phyloP scores from a whole-genome alignment of 257 asterid species.

The Nyctanthes arbortristis region DNA sequence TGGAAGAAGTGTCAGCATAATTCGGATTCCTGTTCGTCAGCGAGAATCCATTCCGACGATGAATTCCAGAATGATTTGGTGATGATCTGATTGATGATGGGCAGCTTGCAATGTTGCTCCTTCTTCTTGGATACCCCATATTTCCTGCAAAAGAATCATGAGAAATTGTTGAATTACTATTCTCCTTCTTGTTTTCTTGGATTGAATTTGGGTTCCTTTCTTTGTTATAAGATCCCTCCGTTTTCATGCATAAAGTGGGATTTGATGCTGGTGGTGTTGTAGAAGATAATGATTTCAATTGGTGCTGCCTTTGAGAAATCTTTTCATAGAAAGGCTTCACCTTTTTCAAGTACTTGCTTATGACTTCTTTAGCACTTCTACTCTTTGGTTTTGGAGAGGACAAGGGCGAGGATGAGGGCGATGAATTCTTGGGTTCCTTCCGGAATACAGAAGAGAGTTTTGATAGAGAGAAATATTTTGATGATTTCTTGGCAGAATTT shows the following conservation, averaged over 20 bases:
- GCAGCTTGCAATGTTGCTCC: slow-evolving; percentile 65
- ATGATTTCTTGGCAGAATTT: slow-evolving; percentile 22
- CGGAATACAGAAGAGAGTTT: slow-evolving; percentile 82
- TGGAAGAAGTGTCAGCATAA: slow-evolving; percentile 52
- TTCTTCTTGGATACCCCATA: slow-evolving; percentile 54
- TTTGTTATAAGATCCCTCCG: slow-evolving; percentile 19
- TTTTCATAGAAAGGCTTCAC: slow-evolving; percentile 79
- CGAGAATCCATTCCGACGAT: slow-evolving; percentile 35
- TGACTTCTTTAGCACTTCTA: slow-evolving; percentile 63
- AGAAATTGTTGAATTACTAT: slow-evolving; percentile 13
- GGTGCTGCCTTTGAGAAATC: slow-evolving; percentile 57
- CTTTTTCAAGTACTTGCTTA: slow-evolving; percentile 70
- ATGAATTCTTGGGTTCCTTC: slow-evolving; percentile 35
- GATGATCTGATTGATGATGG: slow-evolving; percentile 88
- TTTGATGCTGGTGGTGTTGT: slow-evolving; percentile 21
- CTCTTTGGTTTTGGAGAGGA: slow-evolving; percentile 56
- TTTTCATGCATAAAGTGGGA: slow-evolving; percentile 22
- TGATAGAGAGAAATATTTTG: slow-evolving; percentile 64
- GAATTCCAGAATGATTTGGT: slow-evolving; percentile 61
- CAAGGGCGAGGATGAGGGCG: slow-evolving; percentile 5
- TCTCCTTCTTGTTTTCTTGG: background rate
- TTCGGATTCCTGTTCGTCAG: slow-evolving; percentile 18
- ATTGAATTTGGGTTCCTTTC: background rate
- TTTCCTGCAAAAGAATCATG: slow-evolving; percentile 77
- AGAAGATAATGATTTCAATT: slow-evolving; percentile 12